A percentile compares a stretch with the other conserved stretches of the same genome.
Evolutionary conservation across 768 basidiomycete species (phyloP).

Genomic region (Pleurotus sapidus): DNA sequence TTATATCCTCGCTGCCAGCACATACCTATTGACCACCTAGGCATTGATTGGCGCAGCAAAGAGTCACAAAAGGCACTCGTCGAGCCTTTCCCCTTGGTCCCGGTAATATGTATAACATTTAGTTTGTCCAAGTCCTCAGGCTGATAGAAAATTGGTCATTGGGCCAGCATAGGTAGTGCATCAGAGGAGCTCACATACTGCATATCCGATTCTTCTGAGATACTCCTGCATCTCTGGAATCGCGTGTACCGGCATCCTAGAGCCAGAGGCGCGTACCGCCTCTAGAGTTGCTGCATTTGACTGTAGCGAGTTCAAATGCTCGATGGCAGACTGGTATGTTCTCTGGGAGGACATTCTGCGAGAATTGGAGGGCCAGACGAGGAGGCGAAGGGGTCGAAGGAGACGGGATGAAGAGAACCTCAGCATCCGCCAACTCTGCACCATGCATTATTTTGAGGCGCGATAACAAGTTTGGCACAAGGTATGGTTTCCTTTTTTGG

Average conservation of each 20-base stretch:
- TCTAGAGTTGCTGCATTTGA: conserved; percentile 93
- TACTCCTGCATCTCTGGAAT: conserved; percentile 93
- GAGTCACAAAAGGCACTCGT: conserved; percentile 92
- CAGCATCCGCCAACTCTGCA: conserved; percentile 16
- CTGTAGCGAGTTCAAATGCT: conserved; percentile 76
- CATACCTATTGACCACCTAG: conserved; percentile 79
- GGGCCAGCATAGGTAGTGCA: neutral
- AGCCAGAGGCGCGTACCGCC: conserved; percentile 73
- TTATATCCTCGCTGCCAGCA: neutral
- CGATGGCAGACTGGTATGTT: conserved; percentile 73
- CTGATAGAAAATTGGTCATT: conserved; percentile 34
- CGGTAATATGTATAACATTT: conserved; percentile 95
- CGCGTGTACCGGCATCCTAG: conserved; percentile 54
- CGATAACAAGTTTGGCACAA: conserved; percentile 1
- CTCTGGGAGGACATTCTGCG: conserved; percentile 52
- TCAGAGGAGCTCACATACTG: conserved; percentile 41
- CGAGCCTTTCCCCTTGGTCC: conserved; percentile 98
- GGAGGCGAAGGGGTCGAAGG: conserved; percentile 15
- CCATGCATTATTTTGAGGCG: conserved; percentile 8
- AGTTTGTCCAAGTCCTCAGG: conserved; percentile 79
- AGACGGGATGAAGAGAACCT: conserved; percentile 23
- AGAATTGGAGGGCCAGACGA: neutral
- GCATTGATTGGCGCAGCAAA: conserved; percentile 71
- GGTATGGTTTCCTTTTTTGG: neutral
- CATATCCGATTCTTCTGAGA: conserved; percentile 80